Evolutionary conservation across 2,329 filamentous ascomycete species (phyloP), one percentile per base, ranked within the genome.

Genomic region (Lachnellula occidentalis): DNA sequence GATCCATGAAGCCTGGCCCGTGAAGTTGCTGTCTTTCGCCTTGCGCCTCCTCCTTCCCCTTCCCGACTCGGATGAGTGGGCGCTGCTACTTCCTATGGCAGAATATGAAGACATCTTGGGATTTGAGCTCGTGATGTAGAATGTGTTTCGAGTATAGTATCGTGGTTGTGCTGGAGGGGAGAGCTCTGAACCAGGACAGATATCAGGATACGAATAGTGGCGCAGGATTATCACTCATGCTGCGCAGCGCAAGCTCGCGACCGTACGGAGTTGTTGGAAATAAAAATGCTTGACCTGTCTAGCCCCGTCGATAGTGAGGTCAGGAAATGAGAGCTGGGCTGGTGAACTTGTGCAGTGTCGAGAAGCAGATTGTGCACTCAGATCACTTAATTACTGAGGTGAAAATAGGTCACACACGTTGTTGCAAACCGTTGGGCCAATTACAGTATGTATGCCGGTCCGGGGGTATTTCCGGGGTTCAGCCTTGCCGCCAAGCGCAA

Each of bases 1-100:
- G 51, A 87, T 72, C 83, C 89, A 95, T 64, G 89, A 88, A 64
- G 94, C 94, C 68, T 92, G 82, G 52, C 94, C 92, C 57, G 72
- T 65, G 72, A 67, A 63, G 43, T 87, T 87, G 54, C 78, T 81
- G 71, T 88, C 83, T 73, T 91, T 91, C 65, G 86, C 85, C 60
- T 79, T 58, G 27, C 63, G 56, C 36, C 58, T 65, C 65, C 62
- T 61, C 52, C 65, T 62, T 9, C 61, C 61, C 50, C 64, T 56
- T n/a, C 54, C 54, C 4, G 60, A 27, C 31, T 66, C 65, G n/a
- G 62, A 62, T 0, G 57, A 55, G 45, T 56, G 59, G 43, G 58
- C 61, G 53, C 56, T 63, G 11, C 57, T 53, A 14, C 53, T 54
- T 39, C 55, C 57, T 14, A 67, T 61, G 3, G 65, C 51, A 39